Base-by-base conservation (phyloP, 495 filamentous ascomycete species). In the Talaromyces proteolyticus region DNA sequence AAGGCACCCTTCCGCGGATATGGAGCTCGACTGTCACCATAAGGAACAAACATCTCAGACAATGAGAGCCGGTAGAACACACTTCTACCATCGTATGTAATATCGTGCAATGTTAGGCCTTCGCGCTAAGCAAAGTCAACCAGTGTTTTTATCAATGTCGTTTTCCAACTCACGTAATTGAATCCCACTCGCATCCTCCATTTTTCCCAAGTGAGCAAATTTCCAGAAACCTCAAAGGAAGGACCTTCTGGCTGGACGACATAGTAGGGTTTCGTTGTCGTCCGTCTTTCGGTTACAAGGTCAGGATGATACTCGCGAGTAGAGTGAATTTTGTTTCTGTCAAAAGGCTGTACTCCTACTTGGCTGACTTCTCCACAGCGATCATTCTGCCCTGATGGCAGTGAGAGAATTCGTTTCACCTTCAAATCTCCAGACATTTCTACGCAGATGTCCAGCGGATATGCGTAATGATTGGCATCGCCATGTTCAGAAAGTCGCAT, bases 211-310 rank as follows among this genome's bases (percentile, higher is more conserved):
- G 22, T 45, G 6, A 78, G 46, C 4, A 62, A 56, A 39, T 75
- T 68, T 1, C 76, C 78, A 0, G 56, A 11, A 0, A 53, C 56
- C 18, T 51, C 54, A 66, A 94, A 94, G 3, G 84, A 88, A 3
- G 80, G 78, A 1, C 89, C 89, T 47, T 91, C 75, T 1, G 89
- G 89, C 55, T 94, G 89, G 8, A 83, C 60, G 0, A 94, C 79
- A n/a, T 84, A 81, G 49, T 88, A 69, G 1, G 89, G 87, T 61
- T 90, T 92, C 25, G 88, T 64, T 44, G 85, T 76, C 43, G 69
- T 75, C 24, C 74, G 65, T 5, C 85, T 65, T 18, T 68, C 58
- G 12, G 37, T 44, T 1, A 29, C 49, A 80, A 85, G 57, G 53
- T 88, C 80, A 2, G 63, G 63, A 44, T 60, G 79, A 55, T 92